Percentiles rank a stretch among this genome's conserved stretches.
phyloP scores from a whole-genome alignment of 306 rosid genomes.

The Gillenia trifoliata region DNA sequence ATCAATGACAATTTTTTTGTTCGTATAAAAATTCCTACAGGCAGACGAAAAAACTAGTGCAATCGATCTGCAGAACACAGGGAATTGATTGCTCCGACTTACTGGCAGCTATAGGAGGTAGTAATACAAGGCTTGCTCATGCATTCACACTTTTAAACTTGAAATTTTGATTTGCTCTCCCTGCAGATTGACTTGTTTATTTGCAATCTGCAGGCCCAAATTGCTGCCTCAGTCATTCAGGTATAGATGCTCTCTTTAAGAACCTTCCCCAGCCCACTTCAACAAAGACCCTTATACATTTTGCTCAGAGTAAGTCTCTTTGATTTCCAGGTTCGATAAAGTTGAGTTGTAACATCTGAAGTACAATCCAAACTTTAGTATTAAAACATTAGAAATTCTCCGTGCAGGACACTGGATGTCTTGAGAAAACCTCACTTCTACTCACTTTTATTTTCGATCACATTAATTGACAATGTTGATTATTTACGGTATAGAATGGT shows the following conservation, averaged over 20 bases:
- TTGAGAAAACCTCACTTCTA: too few species aligned
- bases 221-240: conserved; percentile 50
- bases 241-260: conserved; percentile 25
- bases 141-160: not conserved
- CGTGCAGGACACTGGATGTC: too few species aligned
- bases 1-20: too few species aligned
- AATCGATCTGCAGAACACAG: not conserved
- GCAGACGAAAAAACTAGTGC: not conserved
- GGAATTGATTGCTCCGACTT: conserved; percentile 5
- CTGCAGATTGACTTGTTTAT: too few species aligned
- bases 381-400: too few species aligned
- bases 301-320: conserved; percentile 55
- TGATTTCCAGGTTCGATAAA: not conserved
- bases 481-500: too few species aligned
- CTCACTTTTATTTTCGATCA: too few species aligned
- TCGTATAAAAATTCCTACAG: not conserved
- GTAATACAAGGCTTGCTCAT: not conserved
- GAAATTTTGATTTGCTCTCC: not conserved
- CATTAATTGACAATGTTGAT: too few species aligned
- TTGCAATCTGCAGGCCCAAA: conserved; percentile 18
- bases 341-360: not conserved
- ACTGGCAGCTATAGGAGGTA: not conserved
- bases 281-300: conserved; percentile 61
- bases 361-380: not conserved
- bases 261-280: conserved; percentile 61